Evolutionary conservation across 768 basidiomycete species (phyloP).

Genomic region (Calocera cornea): DNA sequence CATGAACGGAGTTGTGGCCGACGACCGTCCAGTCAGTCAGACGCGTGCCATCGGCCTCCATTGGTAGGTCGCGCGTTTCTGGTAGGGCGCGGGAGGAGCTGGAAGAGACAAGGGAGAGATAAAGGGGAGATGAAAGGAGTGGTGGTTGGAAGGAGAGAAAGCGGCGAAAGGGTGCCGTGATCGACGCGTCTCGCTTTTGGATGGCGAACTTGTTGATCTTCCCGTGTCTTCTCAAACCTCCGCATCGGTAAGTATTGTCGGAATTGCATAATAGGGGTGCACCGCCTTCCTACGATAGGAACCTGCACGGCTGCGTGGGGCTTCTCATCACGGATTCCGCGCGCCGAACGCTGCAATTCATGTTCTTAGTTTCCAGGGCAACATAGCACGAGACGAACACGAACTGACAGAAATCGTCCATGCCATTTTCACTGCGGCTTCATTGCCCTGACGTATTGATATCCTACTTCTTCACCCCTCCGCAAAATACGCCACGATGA

Average conservation of each 20-base stretch:
- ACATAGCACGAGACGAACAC: background rate
- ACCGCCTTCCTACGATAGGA: too few relatives aligned
- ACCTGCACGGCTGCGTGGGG: background rate
- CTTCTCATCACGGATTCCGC: background rate
- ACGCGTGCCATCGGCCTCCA: background rate
- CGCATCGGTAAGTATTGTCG: too few relatives aligned
- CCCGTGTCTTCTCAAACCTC: background rate
- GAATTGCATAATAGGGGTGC: too few relatives aligned
- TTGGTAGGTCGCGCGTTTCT: background rate
- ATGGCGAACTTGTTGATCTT: background rate
- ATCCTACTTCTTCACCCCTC: background rate
- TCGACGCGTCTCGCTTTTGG: background rate
- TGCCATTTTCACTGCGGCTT: background rate
- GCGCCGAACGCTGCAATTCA: background rate
- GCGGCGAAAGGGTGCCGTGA: background rate
- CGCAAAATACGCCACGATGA: background rate
- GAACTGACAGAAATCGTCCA: background rate
- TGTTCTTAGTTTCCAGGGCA: background rate
- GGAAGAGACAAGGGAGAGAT: background rate
- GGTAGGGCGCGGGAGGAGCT: too few relatives aligned
- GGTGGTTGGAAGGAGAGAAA: background rate
- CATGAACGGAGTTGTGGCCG: background rate
- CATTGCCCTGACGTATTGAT: background rate
- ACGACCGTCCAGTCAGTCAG: background rate
- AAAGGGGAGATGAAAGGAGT: background rate